A percentile compares a stretch with the other conserved stretches of the same genome.
Evolutionary conservation across 495 filamentous ascomycete genomes (phyloP).

Genomic region (Penicillium arizonense): DNA sequence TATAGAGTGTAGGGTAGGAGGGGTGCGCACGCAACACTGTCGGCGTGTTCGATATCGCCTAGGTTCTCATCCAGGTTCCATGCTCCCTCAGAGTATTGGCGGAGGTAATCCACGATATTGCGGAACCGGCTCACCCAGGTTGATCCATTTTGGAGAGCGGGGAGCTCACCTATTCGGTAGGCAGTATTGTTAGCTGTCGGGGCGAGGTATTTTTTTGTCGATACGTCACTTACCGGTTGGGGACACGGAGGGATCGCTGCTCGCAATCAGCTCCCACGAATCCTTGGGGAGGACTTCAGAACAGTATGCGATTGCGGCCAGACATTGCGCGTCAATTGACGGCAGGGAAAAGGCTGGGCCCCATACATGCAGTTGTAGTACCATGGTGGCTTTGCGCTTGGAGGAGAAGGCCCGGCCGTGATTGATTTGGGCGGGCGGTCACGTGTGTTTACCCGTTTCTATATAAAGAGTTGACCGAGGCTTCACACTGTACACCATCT

Average conservation of each 20-base stretch:
- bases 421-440: slow-evolving; percentile 21
- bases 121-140: slow-evolving; percentile 69
- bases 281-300: slow-evolving; percentile 53
- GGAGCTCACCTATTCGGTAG: slow-evolving; percentile 61
- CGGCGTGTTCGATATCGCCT: slow-evolving; percentile 43
- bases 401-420: slow-evolving; percentile 12
- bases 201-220: background rate
- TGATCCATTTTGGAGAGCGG: slow-evolving; percentile 63
- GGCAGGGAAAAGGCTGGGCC: slow-evolving; percentile 84
- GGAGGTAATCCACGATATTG: slow-evolving; percentile 71
- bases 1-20: background rate
- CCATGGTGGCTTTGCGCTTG: slow-evolving; percentile 41
- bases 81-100: slow-evolving; percentile 46
- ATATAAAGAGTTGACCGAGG: background rate
- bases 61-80: slow-evolving; percentile 57
- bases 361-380: slow-evolving; percentile 86
- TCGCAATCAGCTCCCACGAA: slow-evolving; percentile 73
- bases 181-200: slow-evolving; percentile 3
- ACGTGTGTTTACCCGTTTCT: slow-evolving; percentile 23
- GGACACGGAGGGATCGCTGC: slow-evolving; percentile 70
- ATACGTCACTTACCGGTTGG: slow-evolving; percentile 65
- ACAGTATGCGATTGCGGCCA: slow-evolving; percentile 73
- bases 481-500: too few relatives aligned
- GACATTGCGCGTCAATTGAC: slow-evolving; percentile 87
- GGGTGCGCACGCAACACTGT: slow-evolving; percentile 52